Conservation (phyloP, 225 moss, liverwort and hornwort species). For the Lunularia cruciata region DNA sequence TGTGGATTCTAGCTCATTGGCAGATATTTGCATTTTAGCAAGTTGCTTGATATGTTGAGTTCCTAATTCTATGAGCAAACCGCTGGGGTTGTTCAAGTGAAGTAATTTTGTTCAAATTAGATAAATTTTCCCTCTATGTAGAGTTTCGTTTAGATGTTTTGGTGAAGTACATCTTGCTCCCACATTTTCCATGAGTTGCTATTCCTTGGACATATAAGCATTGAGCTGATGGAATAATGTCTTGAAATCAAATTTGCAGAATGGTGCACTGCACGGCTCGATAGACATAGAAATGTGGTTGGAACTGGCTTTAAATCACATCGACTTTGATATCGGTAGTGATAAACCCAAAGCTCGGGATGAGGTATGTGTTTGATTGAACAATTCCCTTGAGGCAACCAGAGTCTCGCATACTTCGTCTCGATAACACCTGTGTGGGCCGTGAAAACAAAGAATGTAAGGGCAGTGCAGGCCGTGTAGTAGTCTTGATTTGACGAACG, state of each 20-base stretch:
- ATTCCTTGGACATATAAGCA: background rate
- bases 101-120: background rate
- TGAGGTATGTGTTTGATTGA: slow-evolving; percentile 46
- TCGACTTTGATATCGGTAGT: slow-evolving; percentile 59
- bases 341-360: slow-evolving; percentile 52
- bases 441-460: no score
- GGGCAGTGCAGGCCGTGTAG: no score
- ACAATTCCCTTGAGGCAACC: background rate
- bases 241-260: slow-evolving; percentile 16
- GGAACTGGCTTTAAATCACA: slow-evolving; percentile 65
- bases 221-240: background rate
- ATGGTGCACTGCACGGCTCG: slow-evolving; percentile 35
- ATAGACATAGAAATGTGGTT: slow-evolving; percentile 69
- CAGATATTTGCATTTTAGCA: background rate
- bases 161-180: background rate
- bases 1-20: background rate
- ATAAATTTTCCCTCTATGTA: background rate
- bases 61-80: background rate
- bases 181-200: no score
- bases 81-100: background rate
- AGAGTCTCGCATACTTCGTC: background rate
- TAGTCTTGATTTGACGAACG: no score
- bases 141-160: background rate
- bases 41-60: background rate
- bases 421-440: background rate